A percentile compares a stretch with the other conserved stretches of the same genome.
These are phyloP conservation scores for Hydnum rufescens DNA, from an alignment of 768 basidiomycete genomes.

Conservation along the genomic window DNA sequence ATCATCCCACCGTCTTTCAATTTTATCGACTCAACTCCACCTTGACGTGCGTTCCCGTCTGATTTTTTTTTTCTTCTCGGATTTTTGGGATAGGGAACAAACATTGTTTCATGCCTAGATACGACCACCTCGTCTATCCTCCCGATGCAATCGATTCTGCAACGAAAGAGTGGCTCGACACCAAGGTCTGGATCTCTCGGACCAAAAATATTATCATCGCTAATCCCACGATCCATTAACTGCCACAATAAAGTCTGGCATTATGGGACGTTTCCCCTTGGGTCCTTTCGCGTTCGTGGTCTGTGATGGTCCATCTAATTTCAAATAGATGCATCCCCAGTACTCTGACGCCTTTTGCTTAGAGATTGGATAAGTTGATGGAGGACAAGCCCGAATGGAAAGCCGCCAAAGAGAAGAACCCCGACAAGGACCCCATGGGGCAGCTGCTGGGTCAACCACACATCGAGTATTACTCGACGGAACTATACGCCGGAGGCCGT, in stretches of 20 bases:
- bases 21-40: background rate
- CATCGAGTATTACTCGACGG: background rate
- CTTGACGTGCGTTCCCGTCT: constrained; percentile 1
- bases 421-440: background rate
- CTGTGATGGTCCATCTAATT: no score
- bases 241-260: no score
- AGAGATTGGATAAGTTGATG: background rate
- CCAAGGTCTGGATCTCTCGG: no score
- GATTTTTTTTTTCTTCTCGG: no score
- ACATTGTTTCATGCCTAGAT: background rate
- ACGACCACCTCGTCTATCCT: background rate
- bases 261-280: constrained; percentile 1
- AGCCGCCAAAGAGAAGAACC: background rate
- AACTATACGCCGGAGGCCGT: background rate
- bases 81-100: no score
- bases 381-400: background rate
- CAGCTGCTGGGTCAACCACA: background rate
- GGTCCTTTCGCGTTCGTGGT: background rate
- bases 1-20: constrained; percentile 26
- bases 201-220: no score
- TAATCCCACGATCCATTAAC: no score
- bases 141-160: background rate
- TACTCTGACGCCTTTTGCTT: no score
- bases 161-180: background rate
- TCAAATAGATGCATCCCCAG: no score